These are phyloP conservation scores for Amphicarpaea edgeworthii DNA, from an alignment of 306 rosid species.

Conservation along the genomic window DNA sequence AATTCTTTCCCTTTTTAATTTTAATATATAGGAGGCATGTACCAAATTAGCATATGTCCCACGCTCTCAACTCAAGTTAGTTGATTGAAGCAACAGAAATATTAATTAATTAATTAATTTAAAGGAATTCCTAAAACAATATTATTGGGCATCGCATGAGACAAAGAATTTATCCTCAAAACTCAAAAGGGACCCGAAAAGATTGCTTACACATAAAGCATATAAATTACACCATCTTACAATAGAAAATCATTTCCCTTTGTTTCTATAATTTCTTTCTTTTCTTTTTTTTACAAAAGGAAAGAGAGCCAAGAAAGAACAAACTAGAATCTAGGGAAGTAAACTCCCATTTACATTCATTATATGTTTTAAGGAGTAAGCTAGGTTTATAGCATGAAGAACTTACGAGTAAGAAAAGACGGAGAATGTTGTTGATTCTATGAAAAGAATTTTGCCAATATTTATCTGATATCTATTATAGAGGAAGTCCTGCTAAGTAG, in stretches of 20 bases:
- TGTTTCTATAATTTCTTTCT: constrained; percentile 23
- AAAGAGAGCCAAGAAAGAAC: too few relatives aligned
- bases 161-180: constrained; percentile 53
- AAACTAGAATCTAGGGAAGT: too few relatives aligned
- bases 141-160: constrained; percentile 51
- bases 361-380: neutral
- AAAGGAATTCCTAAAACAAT: constrained; percentile 40
- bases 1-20: constrained; percentile 20
- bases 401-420: neutral
- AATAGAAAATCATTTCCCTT: neutral
- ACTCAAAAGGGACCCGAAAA: constrained; percentile 32
- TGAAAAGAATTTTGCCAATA: constrained; percentile 41
- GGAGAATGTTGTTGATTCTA: constrained; percentile 39
- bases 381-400: constrained; percentile 19
- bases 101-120: neutral
- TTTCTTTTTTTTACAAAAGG: too few relatives aligned
- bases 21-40: constrained; percentile 42
- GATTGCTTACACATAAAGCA: constrained; percentile 27
- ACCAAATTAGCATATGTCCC: constrained; percentile 41
- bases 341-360: neutral
- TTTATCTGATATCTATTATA: too few relatives aligned
- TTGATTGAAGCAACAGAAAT: constrained; percentile 31
- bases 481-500: too few relatives aligned
- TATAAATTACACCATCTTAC: constrained; percentile 12
- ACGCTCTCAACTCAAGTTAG: constrained; percentile 31